These are phyloP conservation scores for Neospermospora avenae DNA, from an alignment of 2,329 filamentous ascomycete genomes.

Conservation along the genomic window DNA sequence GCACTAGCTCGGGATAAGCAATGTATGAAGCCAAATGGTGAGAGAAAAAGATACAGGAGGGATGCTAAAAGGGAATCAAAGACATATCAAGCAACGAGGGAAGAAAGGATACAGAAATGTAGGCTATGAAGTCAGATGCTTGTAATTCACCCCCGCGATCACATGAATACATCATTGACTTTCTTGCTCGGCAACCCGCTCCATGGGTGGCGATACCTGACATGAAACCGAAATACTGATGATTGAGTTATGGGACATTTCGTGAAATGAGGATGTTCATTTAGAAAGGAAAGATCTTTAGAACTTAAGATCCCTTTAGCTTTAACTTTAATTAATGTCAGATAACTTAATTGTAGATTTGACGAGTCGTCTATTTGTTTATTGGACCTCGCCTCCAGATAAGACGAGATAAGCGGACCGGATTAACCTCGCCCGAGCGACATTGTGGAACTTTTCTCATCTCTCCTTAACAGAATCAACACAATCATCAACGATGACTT, in stretches of 20 bases:
- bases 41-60: background rate
- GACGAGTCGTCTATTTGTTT: too few species aligned
- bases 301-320: too few species aligned
- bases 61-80: background rate
- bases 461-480: background rate
- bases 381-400: background rate
- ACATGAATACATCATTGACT: slow-evolving; percentile 13
- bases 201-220: background rate
- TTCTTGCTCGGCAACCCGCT: background rate
- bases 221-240: background rate
- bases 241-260: background rate
- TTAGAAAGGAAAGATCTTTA: too few species aligned
- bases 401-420: background rate
- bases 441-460: background rate
- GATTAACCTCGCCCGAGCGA: background rate
- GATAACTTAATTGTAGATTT: too few species aligned
- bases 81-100: background rate
- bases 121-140: background rate
- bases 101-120: background rate
- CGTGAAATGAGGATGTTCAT: too few species aligned
- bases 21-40: background rate
- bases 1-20: too few species aligned
- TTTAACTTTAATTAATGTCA: too few species aligned
- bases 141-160: slow-evolving; percentile 3
- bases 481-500: slow-evolving; percentile 27